Percentiles rank a stretch among this genome's conserved stretches.
phyloP scores from a whole-genome alignment of 495 filamentous ascomycete species.

The Rhypophila decipiens region DNA sequence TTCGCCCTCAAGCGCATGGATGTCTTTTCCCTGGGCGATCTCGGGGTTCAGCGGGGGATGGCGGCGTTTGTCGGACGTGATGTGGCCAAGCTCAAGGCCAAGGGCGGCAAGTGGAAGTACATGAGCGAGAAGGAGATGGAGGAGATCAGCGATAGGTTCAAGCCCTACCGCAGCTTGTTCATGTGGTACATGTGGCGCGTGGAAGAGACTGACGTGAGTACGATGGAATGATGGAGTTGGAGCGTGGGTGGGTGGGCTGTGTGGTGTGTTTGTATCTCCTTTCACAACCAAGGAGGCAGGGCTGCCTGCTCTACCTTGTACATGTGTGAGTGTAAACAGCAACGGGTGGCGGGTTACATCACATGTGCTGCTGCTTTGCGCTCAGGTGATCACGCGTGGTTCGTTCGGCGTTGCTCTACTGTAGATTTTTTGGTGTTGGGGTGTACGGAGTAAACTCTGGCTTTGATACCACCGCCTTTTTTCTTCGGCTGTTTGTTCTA shows the following conservation, averaged over 20 bases:
- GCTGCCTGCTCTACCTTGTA: no score
- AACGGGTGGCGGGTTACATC: no score
- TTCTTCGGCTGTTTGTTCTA: no score
- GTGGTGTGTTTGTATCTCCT: background rate
- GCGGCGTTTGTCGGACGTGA: constrained; percentile 80
- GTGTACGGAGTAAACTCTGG: no score
- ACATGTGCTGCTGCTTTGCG: no score
- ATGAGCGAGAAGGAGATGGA: constrained; percentile 92
- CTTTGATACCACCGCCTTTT: no score
- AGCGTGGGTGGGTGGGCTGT: background rate
- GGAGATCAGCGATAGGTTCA: constrained; percentile 70
- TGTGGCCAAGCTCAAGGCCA: constrained; percentile 73
- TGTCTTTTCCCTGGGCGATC: constrained; percentile 86
- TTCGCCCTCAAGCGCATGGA: constrained; percentile 89
- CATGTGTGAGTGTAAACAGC: no score
- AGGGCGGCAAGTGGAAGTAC: constrained; percentile 94
- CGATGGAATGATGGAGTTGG: constrained; percentile 55
- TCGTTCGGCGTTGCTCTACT: no score
- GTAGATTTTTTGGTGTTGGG: no score
- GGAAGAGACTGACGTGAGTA: constrained; percentile 66
- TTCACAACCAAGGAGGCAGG: background rate
- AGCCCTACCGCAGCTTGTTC: constrained; percentile 67
- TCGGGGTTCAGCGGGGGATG: constrained; percentile 93
- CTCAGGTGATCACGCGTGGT: no score
- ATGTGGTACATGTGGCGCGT: constrained; percentile 89